Evolutionary conservation across 805 yeast genomes (phyloP), one percentile per base, ranked within the genome.

Genomic region (Suhomyces sp.): DNA sequence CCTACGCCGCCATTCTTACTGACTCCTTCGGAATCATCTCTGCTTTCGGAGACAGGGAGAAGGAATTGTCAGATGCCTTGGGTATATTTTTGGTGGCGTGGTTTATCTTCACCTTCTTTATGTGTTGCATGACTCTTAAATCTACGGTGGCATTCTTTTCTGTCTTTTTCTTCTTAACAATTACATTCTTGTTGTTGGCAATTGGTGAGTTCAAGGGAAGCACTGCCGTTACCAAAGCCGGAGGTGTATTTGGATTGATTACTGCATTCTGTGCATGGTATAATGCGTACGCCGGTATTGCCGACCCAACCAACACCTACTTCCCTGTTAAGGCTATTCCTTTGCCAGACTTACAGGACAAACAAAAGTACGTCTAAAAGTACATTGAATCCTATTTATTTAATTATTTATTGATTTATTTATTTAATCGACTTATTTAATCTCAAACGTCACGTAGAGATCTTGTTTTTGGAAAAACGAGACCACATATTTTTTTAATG

Each of bases 231-330:
- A 71, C 73, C 56, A 72, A 68, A 52, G 77, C 76, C 26, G 78
- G 66, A 10, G 79, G 79, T 35, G 76, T 73, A 5, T 73, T 74
- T 53, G 79, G 79, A 6, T 26, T 74, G 10, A 57, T 75, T 33
- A 72, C 79, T 45, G 75, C 79, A 5, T 72, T 75, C 53, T 51
- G 63, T 29, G 77, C 79, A 22, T 75, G 79, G 79, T 75, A 75
- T 50, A 73, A 73, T 58, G 79, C 79, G 13, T 75, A 72, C 51
- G 78, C 79, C 15, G 79, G 79, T 72, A 56, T 75, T 41, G 76
- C 89, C 29, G 87, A 79, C 54, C 72, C 71, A 36, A 86, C 83
- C 62, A 88, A 87, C 68, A 73, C 90, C 4, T 86, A 84, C 64
- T 46, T 86, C 45, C 72, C 78, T 26, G 73, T 76, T 44, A 71